phyloP scores from a whole-genome alignment of 495 filamentous ascomycete genomes.

The Physcia stellaris region DNA sequence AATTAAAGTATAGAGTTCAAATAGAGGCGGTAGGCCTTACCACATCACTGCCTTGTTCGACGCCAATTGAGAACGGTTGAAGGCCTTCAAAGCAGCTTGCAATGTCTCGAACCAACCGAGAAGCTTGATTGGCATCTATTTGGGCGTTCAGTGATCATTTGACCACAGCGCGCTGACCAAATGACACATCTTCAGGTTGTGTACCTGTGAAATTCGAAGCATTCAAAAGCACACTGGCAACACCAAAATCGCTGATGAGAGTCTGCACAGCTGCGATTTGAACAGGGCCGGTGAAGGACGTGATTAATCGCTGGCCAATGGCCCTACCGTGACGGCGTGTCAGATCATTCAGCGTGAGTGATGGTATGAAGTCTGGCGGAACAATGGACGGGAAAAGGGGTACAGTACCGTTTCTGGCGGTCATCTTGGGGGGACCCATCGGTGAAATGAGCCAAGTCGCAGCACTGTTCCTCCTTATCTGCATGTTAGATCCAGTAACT shows the following conservation, averaged over 20 bases:
- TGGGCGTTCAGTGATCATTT: neutral
- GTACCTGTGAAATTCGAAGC: neutral
- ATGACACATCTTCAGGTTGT: neutral
- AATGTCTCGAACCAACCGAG: constrained; percentile 1
- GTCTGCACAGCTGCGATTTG: neutral
- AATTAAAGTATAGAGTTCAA: neutral
- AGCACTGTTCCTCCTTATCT: too few relatives aligned
- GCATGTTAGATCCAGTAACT: too few relatives aligned
- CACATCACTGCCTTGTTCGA: neutral
- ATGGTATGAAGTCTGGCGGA: too few relatives aligned
- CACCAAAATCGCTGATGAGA: neutral
- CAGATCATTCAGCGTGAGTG: too few relatives aligned
- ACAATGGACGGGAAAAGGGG: too few relatives aligned
- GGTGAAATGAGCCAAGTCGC: too few relatives aligned
- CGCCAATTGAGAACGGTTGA: neutral
- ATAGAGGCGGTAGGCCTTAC: neutral
- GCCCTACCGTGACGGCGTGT: too few relatives aligned
- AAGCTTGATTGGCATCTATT: neutral
- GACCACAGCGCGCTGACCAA: neutral
- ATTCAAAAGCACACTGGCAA: neutral
- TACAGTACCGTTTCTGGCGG: too few relatives aligned
- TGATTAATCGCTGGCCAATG: neutral
- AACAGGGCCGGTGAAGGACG: neutral
- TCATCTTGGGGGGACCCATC: too few relatives aligned
- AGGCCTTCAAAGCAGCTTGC: neutral